A percentile compares a stretch with the other conserved stretches of the same genome.
Evolutionary conservation across 176 grass and related monocot genomes (phyloP).

Genomic region (Hyparrhenia diplandra): DNA sequence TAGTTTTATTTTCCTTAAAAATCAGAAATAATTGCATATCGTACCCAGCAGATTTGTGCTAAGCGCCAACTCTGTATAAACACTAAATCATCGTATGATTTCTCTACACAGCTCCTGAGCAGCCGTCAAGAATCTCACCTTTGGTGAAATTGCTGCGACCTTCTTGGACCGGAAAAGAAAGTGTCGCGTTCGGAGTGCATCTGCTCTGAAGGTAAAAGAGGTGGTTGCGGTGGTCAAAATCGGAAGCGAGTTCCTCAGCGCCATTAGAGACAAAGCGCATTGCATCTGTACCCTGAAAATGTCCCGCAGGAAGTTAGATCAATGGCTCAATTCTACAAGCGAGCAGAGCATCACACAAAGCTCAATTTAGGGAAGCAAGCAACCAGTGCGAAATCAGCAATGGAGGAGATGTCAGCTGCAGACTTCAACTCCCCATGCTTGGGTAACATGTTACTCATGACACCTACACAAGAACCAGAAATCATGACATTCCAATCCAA

Average conservation of each 20-base stretch:
- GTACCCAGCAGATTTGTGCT: not conserved
- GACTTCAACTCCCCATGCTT: not conserved
- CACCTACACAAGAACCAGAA: constrained; percentile 13
- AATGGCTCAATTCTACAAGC: not conserved
- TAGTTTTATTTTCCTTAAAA: not conserved
- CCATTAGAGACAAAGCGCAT: not conserved
- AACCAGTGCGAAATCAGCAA: constrained; percentile 35
- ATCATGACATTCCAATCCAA: not conserved
- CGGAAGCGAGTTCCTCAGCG: not conserved
- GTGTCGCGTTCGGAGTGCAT: not conserved
- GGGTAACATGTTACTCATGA: constrained; percentile 17
- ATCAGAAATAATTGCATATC: not conserved
- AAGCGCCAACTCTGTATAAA: not conserved
- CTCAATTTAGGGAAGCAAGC: not conserved
- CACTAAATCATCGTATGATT: not conserved
- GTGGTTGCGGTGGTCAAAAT: not conserved
- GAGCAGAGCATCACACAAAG: not conserved
- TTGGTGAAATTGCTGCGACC: not conserved
- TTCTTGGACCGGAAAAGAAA: constrained; percentile 13
- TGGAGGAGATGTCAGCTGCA: not conserved
- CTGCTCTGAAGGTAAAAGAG: constrained; percentile 18
- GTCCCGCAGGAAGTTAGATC: not conserved
- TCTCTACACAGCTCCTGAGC: not conserved
- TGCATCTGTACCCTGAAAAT: constrained; percentile 11
- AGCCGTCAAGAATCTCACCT: constrained; percentile 7